Conservation (phyloP, 495 filamentous ascomycete genomes). For the Xylaria acuta region DNA sequence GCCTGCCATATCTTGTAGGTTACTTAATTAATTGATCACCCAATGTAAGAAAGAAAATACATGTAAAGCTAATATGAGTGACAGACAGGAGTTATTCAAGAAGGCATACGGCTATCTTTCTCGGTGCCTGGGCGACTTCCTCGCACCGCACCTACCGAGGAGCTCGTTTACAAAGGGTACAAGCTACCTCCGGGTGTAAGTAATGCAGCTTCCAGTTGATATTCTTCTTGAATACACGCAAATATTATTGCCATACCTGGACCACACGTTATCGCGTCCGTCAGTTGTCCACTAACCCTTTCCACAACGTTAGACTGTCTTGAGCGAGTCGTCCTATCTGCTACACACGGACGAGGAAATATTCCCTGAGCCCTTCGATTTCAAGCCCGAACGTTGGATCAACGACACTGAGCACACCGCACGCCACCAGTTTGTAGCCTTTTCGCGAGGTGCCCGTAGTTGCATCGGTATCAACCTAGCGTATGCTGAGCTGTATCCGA, state of each 20-base stretch:
- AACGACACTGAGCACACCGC: background rate
- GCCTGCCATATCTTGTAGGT: constrained; percentile 2
- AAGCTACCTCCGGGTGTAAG: constrained; percentile 5
- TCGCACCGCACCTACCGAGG: constrained; percentile 48
- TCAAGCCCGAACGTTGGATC: constrained; percentile 1
- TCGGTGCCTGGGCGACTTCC: constrained; percentile 48
- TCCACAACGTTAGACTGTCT: background rate
- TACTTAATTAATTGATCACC: background rate
- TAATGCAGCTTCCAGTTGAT: background rate
- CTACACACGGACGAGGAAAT: background rate
- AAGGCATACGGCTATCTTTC: constrained; percentile 48
- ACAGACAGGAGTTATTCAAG: constrained; percentile 46
- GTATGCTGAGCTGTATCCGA: constrained; percentile 17
- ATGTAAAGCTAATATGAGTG: constrained; percentile 13
- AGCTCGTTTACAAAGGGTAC: constrained; percentile 41
- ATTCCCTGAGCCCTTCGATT: background rate
- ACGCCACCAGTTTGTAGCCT: constrained; percentile 19
- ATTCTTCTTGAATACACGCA: background rate
- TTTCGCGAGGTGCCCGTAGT: constrained; percentile 23
- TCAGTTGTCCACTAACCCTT: background rate
- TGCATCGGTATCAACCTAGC: constrained; percentile 26
- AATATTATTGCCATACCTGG: background rate
- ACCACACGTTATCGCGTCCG: too few relatives aligned
- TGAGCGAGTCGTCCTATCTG: constrained; percentile 6
- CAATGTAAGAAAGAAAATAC: background rate